These are phyloP conservation scores for Apiospora rasikravindrae DNA, from an alignment of 2,329 filamentous ascomycete species.

Conservation along the genomic window DNA sequence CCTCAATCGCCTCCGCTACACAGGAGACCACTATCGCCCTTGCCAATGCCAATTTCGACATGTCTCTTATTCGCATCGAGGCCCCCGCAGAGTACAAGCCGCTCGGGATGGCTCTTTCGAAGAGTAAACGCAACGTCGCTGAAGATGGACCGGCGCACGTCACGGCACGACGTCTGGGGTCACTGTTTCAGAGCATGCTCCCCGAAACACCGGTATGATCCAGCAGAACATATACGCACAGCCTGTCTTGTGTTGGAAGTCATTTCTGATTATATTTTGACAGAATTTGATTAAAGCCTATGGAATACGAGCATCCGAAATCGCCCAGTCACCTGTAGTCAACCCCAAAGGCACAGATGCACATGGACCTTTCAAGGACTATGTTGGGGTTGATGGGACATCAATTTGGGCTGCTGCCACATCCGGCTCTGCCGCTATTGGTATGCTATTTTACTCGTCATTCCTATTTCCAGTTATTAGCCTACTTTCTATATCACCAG, in stretches of 20 bases:
- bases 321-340: not conserved
- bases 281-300: not conserved
- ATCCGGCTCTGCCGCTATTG: constrained; percentile 35
- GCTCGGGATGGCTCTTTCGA: not conserved
- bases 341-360: constrained; percentile 17
- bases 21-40: constrained; percentile 25
- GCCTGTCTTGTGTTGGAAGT: not conserved
- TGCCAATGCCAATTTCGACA: constrained; percentile 26
- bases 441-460: too few species aligned
- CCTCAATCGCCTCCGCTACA: constrained; percentile 16
- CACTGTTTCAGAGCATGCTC: constrained; percentile 19
- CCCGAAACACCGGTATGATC: not conserved
- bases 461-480: too few species aligned
- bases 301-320: not conserved
- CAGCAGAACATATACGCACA: too few species aligned
- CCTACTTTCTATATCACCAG: too few species aligned
- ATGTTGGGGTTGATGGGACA: constrained; percentile 39
- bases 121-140: constrained; percentile 15
- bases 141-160: constrained; percentile 22
- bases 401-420: constrained; percentile 45
- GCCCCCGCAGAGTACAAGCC: constrained; percentile 23
- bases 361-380: constrained; percentile 23
- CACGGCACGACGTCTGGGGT: constrained; percentile 23
- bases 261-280: not conserved
- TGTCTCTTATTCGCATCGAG: constrained; percentile 22